Percentiles rank a stretch among this genome's conserved stretches.
Conservation (phyloP, 441 rosid species). For the California macrophylla region DNA sequence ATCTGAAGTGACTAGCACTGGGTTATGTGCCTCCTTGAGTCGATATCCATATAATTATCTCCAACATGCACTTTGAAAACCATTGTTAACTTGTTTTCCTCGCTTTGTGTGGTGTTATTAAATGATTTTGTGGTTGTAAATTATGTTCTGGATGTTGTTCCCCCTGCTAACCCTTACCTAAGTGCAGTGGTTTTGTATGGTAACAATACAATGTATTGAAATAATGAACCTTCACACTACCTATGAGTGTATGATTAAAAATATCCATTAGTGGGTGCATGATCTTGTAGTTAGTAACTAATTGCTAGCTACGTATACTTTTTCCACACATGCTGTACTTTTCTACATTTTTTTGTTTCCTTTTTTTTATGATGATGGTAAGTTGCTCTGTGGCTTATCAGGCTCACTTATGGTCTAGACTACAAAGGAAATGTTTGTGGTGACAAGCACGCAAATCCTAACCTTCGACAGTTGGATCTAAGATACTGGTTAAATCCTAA, state of each 20-base stretch:
- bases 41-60: too few relatives aligned
- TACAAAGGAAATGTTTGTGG: constrained; percentile 95
- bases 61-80: background rate
- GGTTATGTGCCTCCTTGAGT: background rate
- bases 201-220: background rate
- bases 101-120: background rate
- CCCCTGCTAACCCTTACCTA: too few relatives aligned
- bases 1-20: background rate
- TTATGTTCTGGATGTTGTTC: background rate
- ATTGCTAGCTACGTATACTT: background rate
- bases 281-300: background rate
- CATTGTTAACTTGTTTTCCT: background rate
- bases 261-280: background rate
- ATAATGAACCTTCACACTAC: background rate
- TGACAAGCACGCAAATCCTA: constrained; percentile 62
- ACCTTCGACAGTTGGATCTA: constrained; percentile 68
- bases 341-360: constrained; percentile 7
- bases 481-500: constrained; percentile 88
- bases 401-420: constrained; percentile 89
- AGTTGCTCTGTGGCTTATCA: constrained; percentile 26
- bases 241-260: background rate
- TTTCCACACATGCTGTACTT: background rate
- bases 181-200: too few relatives aligned
- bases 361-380: background rate
- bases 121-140: too few relatives aligned